phyloP scores from a whole-genome alignment of 352 stramenopile genomes.

The Thalassiosira tumida region DNA sequence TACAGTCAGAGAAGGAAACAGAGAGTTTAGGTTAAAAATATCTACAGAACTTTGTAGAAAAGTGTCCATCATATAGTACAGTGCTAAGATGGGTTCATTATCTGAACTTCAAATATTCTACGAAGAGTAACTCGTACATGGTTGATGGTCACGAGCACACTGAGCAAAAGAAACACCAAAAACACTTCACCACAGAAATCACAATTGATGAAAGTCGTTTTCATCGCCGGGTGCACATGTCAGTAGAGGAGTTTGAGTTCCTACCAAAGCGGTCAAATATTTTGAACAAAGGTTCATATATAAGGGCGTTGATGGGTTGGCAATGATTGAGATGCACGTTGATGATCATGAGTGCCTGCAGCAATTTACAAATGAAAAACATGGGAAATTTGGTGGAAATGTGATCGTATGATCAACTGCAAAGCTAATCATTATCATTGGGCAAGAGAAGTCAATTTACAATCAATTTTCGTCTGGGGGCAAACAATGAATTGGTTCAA shows the following conservation, averaged over 20 bases:
- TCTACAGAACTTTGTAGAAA: background rate
- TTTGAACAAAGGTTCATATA: background rate
- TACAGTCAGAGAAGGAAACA: too few relatives aligned
- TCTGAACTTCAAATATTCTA: background rate
- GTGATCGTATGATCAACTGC: slow-evolving; percentile 9
- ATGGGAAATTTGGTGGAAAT: slow-evolving; percentile 19
- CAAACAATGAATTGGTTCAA: slow-evolving; percentile 39
- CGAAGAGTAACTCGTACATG: background rate
- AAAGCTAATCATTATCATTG: slow-evolving; percentile 53
- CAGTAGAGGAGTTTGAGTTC: too few relatives aligned
- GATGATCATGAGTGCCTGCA: slow-evolving; percentile 55
- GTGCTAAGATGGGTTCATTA: background rate
- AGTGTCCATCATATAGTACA: background rate
- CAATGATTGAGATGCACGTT: slow-evolving; percentile 64
- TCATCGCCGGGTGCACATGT: too few relatives aligned
- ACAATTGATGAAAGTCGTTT: too few relatives aligned
- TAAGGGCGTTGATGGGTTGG: background rate
- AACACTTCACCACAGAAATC: background rate
- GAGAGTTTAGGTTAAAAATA: too few relatives aligned
- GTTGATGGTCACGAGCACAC: background rate
- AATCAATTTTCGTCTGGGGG: slow-evolving; percentile 55
- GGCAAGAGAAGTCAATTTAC: slow-evolving; percentile 62
- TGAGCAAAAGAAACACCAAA: background rate
- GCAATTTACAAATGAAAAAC: slow-evolving; percentile 15
- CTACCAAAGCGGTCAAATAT: too few relatives aligned